A percentile compares a stretch with the other conserved stretches of the same genome.
These are phyloP conservation scores for Boletus vinaceobasis DNA, from an alignment of 768 basidiomycete genomes.

Conservation along the genomic window DNA sequence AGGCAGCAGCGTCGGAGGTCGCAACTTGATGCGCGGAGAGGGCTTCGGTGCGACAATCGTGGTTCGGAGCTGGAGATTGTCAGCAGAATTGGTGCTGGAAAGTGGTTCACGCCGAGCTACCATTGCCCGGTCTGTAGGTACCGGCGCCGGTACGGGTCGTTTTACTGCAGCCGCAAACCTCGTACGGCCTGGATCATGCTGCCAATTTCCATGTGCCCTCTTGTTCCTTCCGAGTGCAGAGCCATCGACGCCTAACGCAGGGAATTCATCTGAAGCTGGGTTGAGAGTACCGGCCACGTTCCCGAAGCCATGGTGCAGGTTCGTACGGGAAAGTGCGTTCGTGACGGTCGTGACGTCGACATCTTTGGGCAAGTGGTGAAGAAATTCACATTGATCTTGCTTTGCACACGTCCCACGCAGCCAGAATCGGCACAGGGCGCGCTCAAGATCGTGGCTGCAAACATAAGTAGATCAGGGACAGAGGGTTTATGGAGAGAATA, in stretches of 20 bases:
- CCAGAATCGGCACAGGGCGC: conserved; percentile 96
- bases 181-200: conserved; percentile 82
- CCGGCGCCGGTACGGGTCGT: conserved; percentile 41
- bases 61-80: conserved; percentile 59
- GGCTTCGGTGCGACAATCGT: conserved; percentile 76
- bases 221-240: conserved; percentile 37
- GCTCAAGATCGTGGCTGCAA: conserved; percentile 86
- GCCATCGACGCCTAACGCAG: conserved; percentile 53
- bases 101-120: conserved; percentile 55
- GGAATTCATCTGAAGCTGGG: conserved; percentile 60
- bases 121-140: conserved; percentile 36
- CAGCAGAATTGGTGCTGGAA: conserved; percentile 47
- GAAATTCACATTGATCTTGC: conserved; percentile 93
- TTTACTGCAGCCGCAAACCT: conserved; percentile 91
- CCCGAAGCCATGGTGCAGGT: conserved; percentile 43
- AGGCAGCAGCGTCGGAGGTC: conserved; percentile 78
- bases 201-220: conserved; percentile 40
- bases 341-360: conserved; percentile 73
- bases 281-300: conserved; percentile 35
- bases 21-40: conserved; percentile 82
- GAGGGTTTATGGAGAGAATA: background rate
- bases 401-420: conserved; percentile 96
- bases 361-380: conserved; percentile 87
- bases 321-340: conserved; percentile 63
- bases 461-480: conserved; percentile 12